Percentiles rank a stretch among this genome's conserved stretches.
These are phyloP conservation scores for Pestalotiopsis sp. DNA, from an alignment of 2,329 filamentous ascomycete genomes.

Conservation along the genomic window DNA sequence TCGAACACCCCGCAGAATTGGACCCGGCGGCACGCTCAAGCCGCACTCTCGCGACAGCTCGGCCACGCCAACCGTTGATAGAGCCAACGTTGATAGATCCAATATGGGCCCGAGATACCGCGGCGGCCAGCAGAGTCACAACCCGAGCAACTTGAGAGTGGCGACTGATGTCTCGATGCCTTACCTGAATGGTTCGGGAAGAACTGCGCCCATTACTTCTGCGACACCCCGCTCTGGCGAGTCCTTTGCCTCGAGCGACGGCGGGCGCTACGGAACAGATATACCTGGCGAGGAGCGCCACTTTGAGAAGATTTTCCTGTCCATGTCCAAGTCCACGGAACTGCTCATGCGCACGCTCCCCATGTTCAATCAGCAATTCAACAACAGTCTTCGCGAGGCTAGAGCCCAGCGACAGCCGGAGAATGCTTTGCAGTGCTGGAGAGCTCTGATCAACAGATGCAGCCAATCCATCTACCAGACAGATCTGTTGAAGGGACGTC, in stretches of 20 bases:
- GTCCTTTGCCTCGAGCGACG: constrained; percentile 66
- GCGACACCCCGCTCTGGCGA: constrained; percentile 83
- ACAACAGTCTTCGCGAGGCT: constrained; percentile 63
- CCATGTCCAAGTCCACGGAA: constrained; percentile 73
- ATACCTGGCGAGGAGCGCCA: constrained; percentile 76
- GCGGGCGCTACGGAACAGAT: constrained; percentile 59
- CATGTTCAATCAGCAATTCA: constrained; percentile 68
- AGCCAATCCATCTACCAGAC: constrained; percentile 72
- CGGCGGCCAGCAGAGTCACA: constrained; percentile 42
- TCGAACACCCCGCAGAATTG: constrained; percentile 27
- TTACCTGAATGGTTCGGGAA: constrained; percentile 51
- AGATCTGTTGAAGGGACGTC: constrained; percentile 69
- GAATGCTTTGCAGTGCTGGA: constrained; percentile 67
- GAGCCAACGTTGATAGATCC: constrained; percentile 48
- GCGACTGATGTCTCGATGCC: constrained; percentile 56
- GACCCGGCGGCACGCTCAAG: constrained; percentile 50
- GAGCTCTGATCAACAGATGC: constrained; percentile 71
- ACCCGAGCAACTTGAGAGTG: constrained; percentile 58
- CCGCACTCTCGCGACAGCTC: constrained; percentile 55
- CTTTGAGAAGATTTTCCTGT: constrained; percentile 82
- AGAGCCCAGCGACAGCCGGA: constrained; percentile 62
- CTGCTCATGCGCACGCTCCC: constrained; percentile 74
- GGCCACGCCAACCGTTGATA: constrained; percentile 54
- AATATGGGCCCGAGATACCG: constrained; percentile 40
- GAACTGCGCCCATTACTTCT: constrained; percentile 55